Evolutionary conservation across 2,329 filamentous ascomycete species (phyloP).

Genomic region (Seiridium cupressi): DNA sequence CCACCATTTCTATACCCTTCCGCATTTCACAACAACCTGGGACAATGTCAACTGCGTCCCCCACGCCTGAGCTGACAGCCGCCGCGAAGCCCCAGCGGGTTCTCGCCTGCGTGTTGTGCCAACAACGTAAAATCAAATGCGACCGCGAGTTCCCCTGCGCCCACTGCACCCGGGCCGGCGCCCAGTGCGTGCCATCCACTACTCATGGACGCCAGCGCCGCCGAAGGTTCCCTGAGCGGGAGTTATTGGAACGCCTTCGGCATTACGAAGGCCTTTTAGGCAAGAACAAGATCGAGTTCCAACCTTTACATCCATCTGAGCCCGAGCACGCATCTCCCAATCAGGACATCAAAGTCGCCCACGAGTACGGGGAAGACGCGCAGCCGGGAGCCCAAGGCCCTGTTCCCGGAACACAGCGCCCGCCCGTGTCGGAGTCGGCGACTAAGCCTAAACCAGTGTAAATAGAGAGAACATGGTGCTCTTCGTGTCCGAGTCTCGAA

Average conservation of each 20-base stretch:
- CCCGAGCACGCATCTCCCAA: conserved; percentile 15
- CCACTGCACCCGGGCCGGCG: conserved; percentile 45
- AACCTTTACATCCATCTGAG: conserved; percentile 33
- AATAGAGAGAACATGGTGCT: conserved; percentile 21
- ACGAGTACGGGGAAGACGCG: conserved; percentile 23
- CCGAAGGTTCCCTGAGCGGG: conserved; percentile 53
- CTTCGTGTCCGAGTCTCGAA: background rate
- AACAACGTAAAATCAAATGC: conserved; percentile 64
- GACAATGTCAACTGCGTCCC: background rate
- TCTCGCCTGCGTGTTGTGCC: conserved; percentile 56
- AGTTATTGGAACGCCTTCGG: conserved; percentile 54
- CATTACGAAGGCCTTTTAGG: conserved; percentile 56
- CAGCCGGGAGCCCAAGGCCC: conserved; percentile 10
- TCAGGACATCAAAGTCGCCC: conserved; percentile 5
- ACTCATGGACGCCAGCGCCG: conserved; percentile 35
- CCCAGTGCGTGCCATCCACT: conserved; percentile 42
- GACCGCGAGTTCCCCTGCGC: conserved; percentile 57
- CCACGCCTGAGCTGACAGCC: background rate
- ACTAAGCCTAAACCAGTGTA: conserved; percentile 22
- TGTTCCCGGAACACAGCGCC: conserved; percentile 17
- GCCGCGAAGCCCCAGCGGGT: conserved; percentile 25
- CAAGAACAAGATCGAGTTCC: conserved; percentile 53
- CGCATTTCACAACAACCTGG: no score
- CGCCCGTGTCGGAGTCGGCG: conserved; percentile 11
- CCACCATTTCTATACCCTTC: background rate